Conservation (phyloP, 1,284 basidiomycete genomes). For the Trichosporon inkin region DNA sequence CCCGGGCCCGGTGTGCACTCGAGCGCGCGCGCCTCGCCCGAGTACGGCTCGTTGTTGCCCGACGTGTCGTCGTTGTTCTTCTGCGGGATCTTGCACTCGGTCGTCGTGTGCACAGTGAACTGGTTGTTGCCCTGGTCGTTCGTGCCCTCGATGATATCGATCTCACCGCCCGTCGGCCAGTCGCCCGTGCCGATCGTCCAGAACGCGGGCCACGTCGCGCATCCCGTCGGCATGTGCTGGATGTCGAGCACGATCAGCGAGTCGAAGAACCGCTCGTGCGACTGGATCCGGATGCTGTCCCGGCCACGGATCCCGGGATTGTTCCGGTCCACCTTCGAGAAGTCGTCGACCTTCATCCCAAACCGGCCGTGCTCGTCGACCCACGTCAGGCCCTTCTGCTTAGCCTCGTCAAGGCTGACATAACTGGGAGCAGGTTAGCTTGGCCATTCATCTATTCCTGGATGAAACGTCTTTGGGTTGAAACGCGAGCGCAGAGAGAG, state of each 20-base stretch:
- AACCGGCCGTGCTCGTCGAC: slow-evolving; percentile 5
- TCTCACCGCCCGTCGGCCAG: slow-evolving; percentile 74
- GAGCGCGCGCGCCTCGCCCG: slow-evolving; percentile 26
- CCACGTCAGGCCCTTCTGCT: slow-evolving; percentile 11
- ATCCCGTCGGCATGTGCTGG: slow-evolving; percentile 48
- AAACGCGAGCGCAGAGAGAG: background rate
- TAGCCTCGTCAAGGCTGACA: background rate
- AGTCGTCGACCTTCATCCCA: slow-evolving; percentile 37
- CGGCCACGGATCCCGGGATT: slow-evolving; percentile 32
- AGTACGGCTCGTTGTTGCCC: slow-evolving; percentile 47
- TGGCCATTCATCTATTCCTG: background rate
- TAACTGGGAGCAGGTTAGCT: slow-evolving; percentile 6
- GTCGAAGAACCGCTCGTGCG: slow-evolving; percentile 34
- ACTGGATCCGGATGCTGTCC: slow-evolving; percentile 42
- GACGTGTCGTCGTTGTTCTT: slow-evolving; percentile 59
- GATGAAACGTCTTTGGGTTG: background rate
- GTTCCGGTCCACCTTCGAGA: slow-evolving; percentile 21
- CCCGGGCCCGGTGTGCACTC: slow-evolving; percentile 53
- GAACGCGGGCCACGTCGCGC: slow-evolving; percentile 60
- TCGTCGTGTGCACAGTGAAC: slow-evolving; percentile 43
- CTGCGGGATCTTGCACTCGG: slow-evolving; percentile 46
- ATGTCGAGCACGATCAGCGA: slow-evolving; percentile 39
- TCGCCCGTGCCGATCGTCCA: slow-evolving; percentile 59
- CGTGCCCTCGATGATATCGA: slow-evolving; percentile 69
- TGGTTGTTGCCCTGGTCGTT: slow-evolving; percentile 45